A percentile compares a stretch with the other conserved stretches of the same genome.
Conservation (phyloP, 2,329 filamentous ascomycete species). For the Epichloe hybrida region DNA sequence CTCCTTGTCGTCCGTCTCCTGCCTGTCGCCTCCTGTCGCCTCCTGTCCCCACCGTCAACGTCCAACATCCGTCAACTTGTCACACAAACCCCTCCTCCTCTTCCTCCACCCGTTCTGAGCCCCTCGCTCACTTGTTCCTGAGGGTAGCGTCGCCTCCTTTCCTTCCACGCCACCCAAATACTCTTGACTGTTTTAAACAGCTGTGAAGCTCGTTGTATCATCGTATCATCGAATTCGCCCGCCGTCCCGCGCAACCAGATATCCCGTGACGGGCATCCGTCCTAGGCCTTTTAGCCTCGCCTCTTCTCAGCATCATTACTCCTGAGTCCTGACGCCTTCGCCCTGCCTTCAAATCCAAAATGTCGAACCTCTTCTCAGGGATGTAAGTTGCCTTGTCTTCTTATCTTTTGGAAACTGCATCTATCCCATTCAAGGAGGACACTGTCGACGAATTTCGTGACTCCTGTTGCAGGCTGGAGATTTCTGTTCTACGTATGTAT, state of each 20-base stretch:
- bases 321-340: neutral
- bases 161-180: neutral
- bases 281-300: neutral
- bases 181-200: neutral
- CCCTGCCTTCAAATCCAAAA: conserved; percentile 18
- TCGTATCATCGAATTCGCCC: neutral
- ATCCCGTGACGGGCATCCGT: conserved; percentile 4
- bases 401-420: neutral
- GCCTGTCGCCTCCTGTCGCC: no score
- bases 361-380: conserved; percentile 49
- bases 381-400: conserved; percentile 35
- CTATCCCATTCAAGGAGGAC: neutral
- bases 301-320: conserved; percentile 1
- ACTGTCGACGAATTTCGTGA: neutral
- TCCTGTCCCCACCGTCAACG: neutral
- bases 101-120: neutral
- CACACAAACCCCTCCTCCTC: neutral
- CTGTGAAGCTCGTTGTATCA: neutral
- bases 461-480: neutral
- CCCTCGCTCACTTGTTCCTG: neutral
- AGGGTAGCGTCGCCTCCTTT: neutral
- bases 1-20: no score
- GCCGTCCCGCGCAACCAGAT: conserved; percentile 1
- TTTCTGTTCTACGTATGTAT: neutral
- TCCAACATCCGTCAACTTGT: neutral